Evolutionary conservation across 1,139 yeast species (phyloP), one percentile per base, ranked within the genome.

Genomic region (Nakaseomyces kungkrabaensis): DNA sequence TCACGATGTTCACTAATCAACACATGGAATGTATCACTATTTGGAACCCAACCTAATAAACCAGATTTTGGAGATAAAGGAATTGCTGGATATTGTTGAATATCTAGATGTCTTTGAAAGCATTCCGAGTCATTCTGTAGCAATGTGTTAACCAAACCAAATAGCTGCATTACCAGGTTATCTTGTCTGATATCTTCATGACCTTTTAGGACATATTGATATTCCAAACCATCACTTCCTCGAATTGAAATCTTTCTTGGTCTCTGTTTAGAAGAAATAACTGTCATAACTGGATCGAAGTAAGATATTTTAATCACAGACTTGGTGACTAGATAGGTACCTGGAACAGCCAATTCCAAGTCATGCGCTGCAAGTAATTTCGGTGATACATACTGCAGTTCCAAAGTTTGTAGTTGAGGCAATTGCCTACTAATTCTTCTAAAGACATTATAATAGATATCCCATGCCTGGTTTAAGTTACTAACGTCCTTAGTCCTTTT

Each of bases 121-220:
- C 97, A 89, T 65, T 92, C 98, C 0, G 97, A 84, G 66, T 94
- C 97, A 61, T 87, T 87, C 2, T 85, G 77, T 58, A 94, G 75
- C 50, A 94, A 73, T 0, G 97, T 90, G 62, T 94, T 94, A 3
- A 92, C 97, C 62, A 94, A 73, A 1, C 97, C 97, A 69, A 94
- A 92, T 59, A 94, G 73, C 67, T 94, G 99, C 98, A 94, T 94
- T 33, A 92, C 99, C 66, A 94, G 75, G 62, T 89, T 88, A 71
- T 94, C 99, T 67, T 94, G 99, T 62, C 99, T 79, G 52, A 92
- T 88, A 74, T 94, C 99, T 69, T 94, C 99, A 63, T 94, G 98
- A 1, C 97, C 98, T 70, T 94, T 94, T 62, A 94, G 73, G 1
- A 74, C 70, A 67, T 81, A 94, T 57, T 78, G 84, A 62, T 94